These are phyloP conservation scores for Rickenella mellea DNA, from an alignment of 768 basidiomycete genomes.

Conservation along the genomic window DNA sequence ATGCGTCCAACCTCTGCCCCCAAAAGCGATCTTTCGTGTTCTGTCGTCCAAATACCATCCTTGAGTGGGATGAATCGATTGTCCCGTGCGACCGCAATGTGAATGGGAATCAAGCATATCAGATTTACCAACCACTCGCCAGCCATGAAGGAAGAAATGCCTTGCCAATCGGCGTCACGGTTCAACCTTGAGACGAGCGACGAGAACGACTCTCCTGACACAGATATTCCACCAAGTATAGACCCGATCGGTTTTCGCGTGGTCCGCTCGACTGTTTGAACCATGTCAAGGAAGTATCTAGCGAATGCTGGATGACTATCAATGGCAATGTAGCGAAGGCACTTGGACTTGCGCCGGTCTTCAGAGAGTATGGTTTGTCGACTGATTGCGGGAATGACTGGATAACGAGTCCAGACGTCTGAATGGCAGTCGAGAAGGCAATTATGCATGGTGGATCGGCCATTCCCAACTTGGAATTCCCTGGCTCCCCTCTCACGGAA, in stretches of 20 bases:
- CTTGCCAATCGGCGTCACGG: slow-evolving; percentile 12
- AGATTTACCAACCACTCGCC: slow-evolving; percentile 59
- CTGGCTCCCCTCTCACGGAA: slow-evolving; percentile 35
- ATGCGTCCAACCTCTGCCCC: slow-evolving; percentile 53
- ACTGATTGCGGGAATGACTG: slow-evolving; percentile 42
- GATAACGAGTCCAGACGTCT: slow-evolving; percentile 54
- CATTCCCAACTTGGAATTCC: slow-evolving; percentile 8
- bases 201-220: slow-evolving; percentile 22
- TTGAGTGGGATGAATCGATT: slow-evolving; percentile 55
- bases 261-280: slow-evolving; percentile 34
- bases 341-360: slow-evolving; percentile 20
- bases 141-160: slow-evolving; percentile 29
- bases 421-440: slow-evolving; percentile 43
- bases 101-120: slow-evolving; percentile 55
- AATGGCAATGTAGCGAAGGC: slow-evolving; percentile 36
- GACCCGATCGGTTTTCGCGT: slow-evolving; percentile 45
- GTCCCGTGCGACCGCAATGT: slow-evolving; percentile 48
- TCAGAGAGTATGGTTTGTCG: slow-evolving; percentile 31
- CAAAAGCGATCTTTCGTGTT: slow-evolving; percentile 41
- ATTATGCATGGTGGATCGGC: slow-evolving; percentile 30
- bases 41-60: slow-evolving; percentile 42
- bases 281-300: slow-evolving; percentile 35
- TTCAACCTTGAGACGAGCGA: slow-evolving; percentile 15
- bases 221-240: slow-evolving; percentile 26
- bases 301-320: slow-evolving; percentile 23